Percentiles rank a stretch among this genome's conserved stretches.
Conservation (phyloP, 805 yeast genomes). For the Starmerella khaoyaiensis region DNA sequence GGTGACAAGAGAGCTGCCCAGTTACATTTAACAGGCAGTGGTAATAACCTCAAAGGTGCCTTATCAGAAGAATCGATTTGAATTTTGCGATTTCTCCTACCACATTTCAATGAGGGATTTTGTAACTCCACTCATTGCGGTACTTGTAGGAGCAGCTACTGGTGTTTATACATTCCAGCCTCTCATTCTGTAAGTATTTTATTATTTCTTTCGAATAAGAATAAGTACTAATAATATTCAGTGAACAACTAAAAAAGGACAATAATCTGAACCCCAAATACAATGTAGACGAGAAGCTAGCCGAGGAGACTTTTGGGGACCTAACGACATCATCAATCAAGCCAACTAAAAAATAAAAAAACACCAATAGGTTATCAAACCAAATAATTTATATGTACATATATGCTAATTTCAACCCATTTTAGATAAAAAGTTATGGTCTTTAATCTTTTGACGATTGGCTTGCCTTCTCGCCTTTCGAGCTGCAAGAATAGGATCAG, state of each 20-base stretch:
- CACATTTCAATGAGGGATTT: slow-evolving; percentile 15
- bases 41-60: too few relatives aligned
- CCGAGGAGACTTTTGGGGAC: slow-evolving; percentile 14
- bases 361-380: background rate
- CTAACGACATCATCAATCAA: slow-evolving; percentile 3
- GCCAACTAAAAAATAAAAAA: background rate
- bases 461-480: slow-evolving; percentile 55
- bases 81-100: too few relatives aligned
- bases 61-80: too few relatives aligned
- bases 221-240: slow-evolving; percentile 4
- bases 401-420: slow-evolving; percentile 27
- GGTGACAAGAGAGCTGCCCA: too few relatives aligned
- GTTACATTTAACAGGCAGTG: too few relatives aligned
- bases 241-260: slow-evolving; percentile 24
- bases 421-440: slow-evolving; percentile 61
- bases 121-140: slow-evolving; percentile 19
- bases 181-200: slow-evolving; percentile 21
- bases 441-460: slow-evolving; percentile 59
- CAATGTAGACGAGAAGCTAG: slow-evolving; percentile 15
- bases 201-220: background rate
- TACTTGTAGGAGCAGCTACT: slow-evolving; percentile 19
- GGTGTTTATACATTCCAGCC: slow-evolving; percentile 24
- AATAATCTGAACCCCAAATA: slow-evolving; percentile 22
- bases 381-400: background rate
- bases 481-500: slow-evolving; percentile 52